A percentile compares a stretch with the other conserved stretches of the same genome.
Conservation (phyloP, 495 filamentous ascomycete genomes). For the Glonium stellatum region DNA sequence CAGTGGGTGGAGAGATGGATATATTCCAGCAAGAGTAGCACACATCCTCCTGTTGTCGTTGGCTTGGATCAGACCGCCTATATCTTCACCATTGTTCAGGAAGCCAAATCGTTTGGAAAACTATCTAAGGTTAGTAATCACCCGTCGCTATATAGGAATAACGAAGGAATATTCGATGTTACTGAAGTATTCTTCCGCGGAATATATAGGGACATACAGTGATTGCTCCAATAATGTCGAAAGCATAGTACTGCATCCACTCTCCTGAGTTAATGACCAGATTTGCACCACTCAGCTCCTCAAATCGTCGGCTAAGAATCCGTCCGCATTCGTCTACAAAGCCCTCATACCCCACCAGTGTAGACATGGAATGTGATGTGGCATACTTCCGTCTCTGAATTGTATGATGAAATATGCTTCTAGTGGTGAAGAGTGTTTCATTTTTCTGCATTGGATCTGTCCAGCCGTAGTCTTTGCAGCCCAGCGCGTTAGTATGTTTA, state of each 20-base stretch:
- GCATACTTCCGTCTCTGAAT: conserved; percentile 32
- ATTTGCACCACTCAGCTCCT: conserved; percentile 29
- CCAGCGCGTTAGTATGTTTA: conserved; percentile 34
- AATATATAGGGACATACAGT: neutral
- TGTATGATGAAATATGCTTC: too few relatives aligned
- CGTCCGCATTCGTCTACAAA: conserved; percentile 49
- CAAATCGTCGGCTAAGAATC: conserved; percentile 42
- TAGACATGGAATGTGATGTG: conserved; percentile 47
- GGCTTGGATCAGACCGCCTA: neutral
- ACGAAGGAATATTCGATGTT: too few relatives aligned
- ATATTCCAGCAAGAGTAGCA: neutral
- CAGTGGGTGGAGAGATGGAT: neutral
- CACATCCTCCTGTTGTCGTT: neutral
- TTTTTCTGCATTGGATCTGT: too few relatives aligned
- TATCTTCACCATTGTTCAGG: neutral
- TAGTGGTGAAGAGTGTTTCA: too few relatives aligned
- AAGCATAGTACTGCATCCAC: conserved; percentile 24
- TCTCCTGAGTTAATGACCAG: conserved; percentile 41
- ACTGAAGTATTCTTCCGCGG: too few relatives aligned
- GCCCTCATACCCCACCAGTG: conserved; percentile 48
- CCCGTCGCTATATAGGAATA: too few relatives aligned
- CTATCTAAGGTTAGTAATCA: too few relatives aligned
- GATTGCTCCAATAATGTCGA: conserved; percentile 22
- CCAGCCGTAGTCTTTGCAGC: too few relatives aligned
- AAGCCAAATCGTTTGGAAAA: neutral